Evolutionary conservation across 2,329 filamentous ascomycete genomes (phyloP), one percentile per base, ranked within the genome.

Genomic region (Helminthosporium solani): DNA sequence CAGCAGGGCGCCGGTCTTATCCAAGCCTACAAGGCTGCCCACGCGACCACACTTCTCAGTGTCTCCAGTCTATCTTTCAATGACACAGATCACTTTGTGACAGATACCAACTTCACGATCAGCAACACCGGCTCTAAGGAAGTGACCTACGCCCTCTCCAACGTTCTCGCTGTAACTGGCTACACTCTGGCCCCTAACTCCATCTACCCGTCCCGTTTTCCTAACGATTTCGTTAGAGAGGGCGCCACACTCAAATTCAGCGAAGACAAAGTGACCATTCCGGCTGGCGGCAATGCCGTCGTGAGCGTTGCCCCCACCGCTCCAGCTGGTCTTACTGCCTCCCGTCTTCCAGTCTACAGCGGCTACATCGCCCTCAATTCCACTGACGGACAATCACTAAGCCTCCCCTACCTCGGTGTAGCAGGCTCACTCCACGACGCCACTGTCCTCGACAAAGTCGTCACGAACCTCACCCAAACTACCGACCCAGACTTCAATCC

Each of bases 161-260:
- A 39, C 21, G 30, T 47, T n/a, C 33, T 35, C 3, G 36, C 44
- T 16, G 50, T 44, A 28, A 47, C 47, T 25, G 47, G 36, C n/a
- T 47, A 50, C 28, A 47, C 47, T 23, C 45, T 46, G 23, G 49
- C 58, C 9, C 44, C 50, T 12, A 33, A 34, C 21, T 39, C 40
- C 28, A 43, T 47, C 40, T 54, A 53, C 12, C 44, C 58, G 2
- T 39, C 52, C 19, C 41, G 33, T 15, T 47, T 47, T 30, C 44
- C 44, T 21, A 47, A 43, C n/a, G 44, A 47, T 18, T 20, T 47
- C 9, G 20, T 27, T 7, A 15, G 34, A 16, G 20, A 15, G 14
- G 40, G 44, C 14, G 52, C 64, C 9, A 52, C 46, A 2, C 38
- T 66, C 12, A 44, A 48, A 0, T 59, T 61, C 30, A 48, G 53